Evolutionary conservation across 1,284 basidiomycete genomes (phyloP).

Genomic region (Filobasidium uniguttulatum): DNA sequence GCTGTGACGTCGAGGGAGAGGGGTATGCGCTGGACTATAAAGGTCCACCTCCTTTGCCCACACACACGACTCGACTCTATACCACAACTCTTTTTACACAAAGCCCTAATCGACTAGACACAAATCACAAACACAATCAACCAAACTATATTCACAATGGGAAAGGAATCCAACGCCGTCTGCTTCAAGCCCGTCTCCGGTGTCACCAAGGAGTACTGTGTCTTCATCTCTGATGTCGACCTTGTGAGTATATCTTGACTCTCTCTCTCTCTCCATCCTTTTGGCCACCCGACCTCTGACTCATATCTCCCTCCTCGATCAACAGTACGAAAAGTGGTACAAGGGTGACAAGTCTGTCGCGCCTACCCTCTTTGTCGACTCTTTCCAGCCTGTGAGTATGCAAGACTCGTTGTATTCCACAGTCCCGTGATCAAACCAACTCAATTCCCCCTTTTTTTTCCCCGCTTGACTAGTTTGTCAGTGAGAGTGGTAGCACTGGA

Average conservation of each 20-base stretch:
- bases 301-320: not conserved
- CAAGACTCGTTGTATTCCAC: not conserved
- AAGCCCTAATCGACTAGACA: too few species aligned
- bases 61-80: too few species aligned
- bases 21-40: too few species aligned
- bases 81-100: too few species aligned
- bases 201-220: slow-evolving; percentile 15
- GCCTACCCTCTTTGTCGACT: slow-evolving; percentile 7
- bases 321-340: slow-evolving; percentile 15
- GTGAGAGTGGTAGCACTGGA: slow-evolving; percentile 8
- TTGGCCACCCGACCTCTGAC: not conserved
- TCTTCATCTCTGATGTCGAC: slow-evolving; percentile 11
- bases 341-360: slow-evolving; percentile 15
- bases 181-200: slow-evolving; percentile 9
- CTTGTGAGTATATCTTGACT: not conserved
- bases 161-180: slow-evolving; percentile 12
- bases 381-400: slow-evolving; percentile 7
- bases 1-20: too few species aligned
- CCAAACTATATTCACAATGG: slow-evolving; percentile 6
- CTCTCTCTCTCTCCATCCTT: not conserved
- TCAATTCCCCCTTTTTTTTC: not conserved
- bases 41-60: too few species aligned
- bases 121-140: not conserved
- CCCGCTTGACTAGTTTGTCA: slow-evolving; percentile 9
- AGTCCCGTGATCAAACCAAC: too few species aligned